Percentiles rank a stretch among this genome's conserved stretches.
Evolutionary conservation across 305 asterid species (phyloP).

Genomic region (Solanum hybrid): DNA sequence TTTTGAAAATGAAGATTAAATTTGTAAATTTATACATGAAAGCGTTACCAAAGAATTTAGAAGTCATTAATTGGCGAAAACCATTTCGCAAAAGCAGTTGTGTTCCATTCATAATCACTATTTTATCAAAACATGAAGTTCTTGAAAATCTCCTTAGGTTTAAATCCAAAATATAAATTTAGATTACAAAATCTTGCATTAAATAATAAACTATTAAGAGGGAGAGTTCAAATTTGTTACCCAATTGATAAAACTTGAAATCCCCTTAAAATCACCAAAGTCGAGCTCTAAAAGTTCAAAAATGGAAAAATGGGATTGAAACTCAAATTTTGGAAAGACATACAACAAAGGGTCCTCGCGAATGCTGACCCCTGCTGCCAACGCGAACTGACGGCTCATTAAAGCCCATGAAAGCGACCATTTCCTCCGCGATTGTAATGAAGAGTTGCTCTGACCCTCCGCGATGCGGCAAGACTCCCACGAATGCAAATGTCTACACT

Average conservation of each 20-base stretch:
- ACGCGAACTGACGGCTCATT: not conserved
- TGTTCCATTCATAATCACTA: not conserved
- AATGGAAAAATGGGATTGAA: not conserved
- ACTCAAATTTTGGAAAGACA: not conserved
- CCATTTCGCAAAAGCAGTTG: not conserved
- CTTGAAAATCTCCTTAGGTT: not conserved
- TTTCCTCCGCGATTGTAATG: not conserved
- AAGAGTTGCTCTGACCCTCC: not conserved
- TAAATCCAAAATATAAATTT: too few relatives aligned
- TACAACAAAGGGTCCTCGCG: not conserved
- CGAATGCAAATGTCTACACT: not conserved
- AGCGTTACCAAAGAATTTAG: not conserved
- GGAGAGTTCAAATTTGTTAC: not conserved
- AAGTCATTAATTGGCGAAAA: not conserved
- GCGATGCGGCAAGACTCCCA: not conserved
- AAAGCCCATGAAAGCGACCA: not conserved
- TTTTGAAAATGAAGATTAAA: not conserved
- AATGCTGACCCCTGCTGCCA: not conserved
- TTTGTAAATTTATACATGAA: not conserved
- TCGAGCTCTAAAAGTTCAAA: not conserved
- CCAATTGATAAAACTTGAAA: not conserved
- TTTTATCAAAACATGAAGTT: not conserved
- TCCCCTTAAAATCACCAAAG: not conserved
- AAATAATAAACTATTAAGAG: not conserved
- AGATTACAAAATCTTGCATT: not conserved